Base-by-base conservation (phyloP, 2,329 filamentous ascomycete species). In the Sclerotinia spermophila region DNA sequence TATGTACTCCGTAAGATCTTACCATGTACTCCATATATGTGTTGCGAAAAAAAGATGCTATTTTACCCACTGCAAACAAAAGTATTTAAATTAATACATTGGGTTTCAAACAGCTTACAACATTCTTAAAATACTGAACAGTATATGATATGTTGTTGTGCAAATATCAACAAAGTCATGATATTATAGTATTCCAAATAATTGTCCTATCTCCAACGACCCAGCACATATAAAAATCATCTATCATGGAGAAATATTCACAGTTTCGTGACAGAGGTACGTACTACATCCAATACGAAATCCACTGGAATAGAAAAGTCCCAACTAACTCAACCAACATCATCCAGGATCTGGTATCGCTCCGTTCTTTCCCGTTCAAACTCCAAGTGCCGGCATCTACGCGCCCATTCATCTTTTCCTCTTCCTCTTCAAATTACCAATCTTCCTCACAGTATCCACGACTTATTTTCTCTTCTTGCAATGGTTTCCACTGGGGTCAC, bases 311-410 rank as follows among this genome's bases (percentile, higher is more conserved):
- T 70, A 59, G 33, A 65, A 51, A 27, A 51, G 53, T n/a, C 40
- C 33, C 61, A 72, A 71, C 76, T 80, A 73, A 78, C 72, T 66
- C 74, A 73, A 45, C 48, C 62, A 40, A 42, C 33, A 72, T 51
- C 48, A 51, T 51, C 69, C 76, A 98, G 95, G 94, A 75, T 97
- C 96, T 75, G 95, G 96, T 77, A 96, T 99, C 80, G 93, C 96
- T 74, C 96, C 96, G 71, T 99, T 99, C 83, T 90, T 98, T 73
- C 94, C 96, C 24, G 87, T 94, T 69, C 86, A 89, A 27, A 87
- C 90, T 10, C 87, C 89, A 62, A 83, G 89, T 35, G 86, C 90
- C 17, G 82, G 86, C 71, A 79, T 92, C 72, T 87, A 88, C 74
- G 84, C 88, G 24, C 83, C 92, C 27, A 79, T 92, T 69, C 88